A percentile compares a stretch with the other conserved stretches of the same genome.
These are phyloP conservation scores for Acanthamoeba culbertsoni DNA, from an alignment of 208 protist genomes.

Conservation along the genomic window DNA sequence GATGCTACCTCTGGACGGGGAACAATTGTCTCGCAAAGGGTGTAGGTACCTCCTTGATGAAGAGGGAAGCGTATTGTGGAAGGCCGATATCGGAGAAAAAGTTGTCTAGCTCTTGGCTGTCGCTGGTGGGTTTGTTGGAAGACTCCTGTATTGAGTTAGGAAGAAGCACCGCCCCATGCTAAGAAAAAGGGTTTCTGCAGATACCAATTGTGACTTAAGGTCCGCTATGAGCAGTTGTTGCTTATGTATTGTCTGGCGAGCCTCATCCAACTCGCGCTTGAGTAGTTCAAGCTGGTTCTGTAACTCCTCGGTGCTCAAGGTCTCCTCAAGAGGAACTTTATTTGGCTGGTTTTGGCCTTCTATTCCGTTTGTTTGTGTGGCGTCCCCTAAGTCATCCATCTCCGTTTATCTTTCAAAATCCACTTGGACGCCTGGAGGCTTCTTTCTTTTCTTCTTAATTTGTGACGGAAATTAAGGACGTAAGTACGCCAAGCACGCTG, in stretches of 20 bases:
- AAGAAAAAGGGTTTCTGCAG: neutral
- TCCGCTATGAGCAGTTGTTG: neutral
- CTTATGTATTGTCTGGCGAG: neutral
- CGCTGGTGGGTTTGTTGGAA: neutral
- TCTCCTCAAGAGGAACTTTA: no score
- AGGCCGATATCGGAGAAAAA: slow-evolving; percentile 8
- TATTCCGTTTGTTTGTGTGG: no score
- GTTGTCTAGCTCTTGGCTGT: neutral
- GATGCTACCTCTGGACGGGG: neutral
- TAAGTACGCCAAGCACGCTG: no score
- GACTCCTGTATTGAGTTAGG: neutral
- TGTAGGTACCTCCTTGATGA: neutral
- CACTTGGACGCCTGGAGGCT: neutral
- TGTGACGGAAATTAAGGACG: no score
- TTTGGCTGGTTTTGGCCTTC: no score
- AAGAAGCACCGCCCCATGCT: neutral
- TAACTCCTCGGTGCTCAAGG: no score
- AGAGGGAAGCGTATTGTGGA: neutral
- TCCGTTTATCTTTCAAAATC: neutral
- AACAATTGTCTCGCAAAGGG: neutral
- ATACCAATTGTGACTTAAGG: neutral
- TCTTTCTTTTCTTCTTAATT: no score
- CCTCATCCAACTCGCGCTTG: neutral
- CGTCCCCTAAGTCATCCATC: no score
- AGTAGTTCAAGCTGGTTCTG: no score